A percentile compares a stretch with the other conserved stretches of the same genome.
These are phyloP conservation scores for Hygrophoropsis aurantiaca DNA, from an alignment of 768 basidiomycete genomes.

Conservation along the genomic window DNA sequence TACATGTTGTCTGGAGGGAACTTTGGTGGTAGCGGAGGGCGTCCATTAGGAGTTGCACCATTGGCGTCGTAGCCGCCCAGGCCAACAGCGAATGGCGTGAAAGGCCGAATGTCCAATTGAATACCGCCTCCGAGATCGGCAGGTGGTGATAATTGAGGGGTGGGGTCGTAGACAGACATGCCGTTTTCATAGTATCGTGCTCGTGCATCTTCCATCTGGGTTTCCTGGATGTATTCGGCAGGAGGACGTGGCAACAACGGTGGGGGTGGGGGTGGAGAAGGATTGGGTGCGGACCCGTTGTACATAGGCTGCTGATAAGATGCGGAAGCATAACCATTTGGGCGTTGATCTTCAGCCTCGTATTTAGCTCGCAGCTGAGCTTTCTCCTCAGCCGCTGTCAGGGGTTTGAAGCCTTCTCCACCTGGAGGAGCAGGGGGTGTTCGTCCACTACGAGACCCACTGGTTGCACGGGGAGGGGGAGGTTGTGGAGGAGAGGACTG, in stretches of 20 bases:
- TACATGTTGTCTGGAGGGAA: no score
- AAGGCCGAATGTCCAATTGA: slow-evolving; percentile 41
- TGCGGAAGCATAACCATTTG: slow-evolving; percentile 25
- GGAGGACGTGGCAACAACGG: slow-evolving; percentile 79
- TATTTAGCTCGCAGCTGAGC: slow-evolving; percentile 64
- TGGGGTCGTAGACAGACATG: slow-evolving; percentile 27
- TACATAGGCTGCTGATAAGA: slow-evolving; percentile 17
- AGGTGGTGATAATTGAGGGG: slow-evolving; percentile 16
- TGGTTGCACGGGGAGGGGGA: slow-evolving; percentile 23
- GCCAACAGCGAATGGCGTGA: slow-evolving; percentile 46
- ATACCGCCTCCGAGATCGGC: slow-evolving; percentile 9
- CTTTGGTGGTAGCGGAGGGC: background rate
- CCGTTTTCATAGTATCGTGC: slow-evolving; percentile 37
- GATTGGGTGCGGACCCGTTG: slow-evolving; percentile 7
- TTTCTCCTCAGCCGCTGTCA: slow-evolving; percentile 82
- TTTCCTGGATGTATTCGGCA: slow-evolving; percentile 78
- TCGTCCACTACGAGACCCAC: slow-evolving; percentile 26
- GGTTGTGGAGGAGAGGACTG: slow-evolving; percentile 14
- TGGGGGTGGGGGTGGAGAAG: slow-evolving; percentile 47
- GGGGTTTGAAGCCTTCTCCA: slow-evolving; percentile 24
- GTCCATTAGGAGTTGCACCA: no score
- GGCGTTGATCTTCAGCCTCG: slow-evolving; percentile 49
- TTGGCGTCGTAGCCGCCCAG: slow-evolving; percentile 18
- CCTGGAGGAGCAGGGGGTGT: slow-evolving; percentile 30
- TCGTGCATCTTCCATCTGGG: slow-evolving; percentile 70